Conservation (phyloP, 2,329 filamentous ascomycete species). For the Pseudopyricularia javanii region DNA sequence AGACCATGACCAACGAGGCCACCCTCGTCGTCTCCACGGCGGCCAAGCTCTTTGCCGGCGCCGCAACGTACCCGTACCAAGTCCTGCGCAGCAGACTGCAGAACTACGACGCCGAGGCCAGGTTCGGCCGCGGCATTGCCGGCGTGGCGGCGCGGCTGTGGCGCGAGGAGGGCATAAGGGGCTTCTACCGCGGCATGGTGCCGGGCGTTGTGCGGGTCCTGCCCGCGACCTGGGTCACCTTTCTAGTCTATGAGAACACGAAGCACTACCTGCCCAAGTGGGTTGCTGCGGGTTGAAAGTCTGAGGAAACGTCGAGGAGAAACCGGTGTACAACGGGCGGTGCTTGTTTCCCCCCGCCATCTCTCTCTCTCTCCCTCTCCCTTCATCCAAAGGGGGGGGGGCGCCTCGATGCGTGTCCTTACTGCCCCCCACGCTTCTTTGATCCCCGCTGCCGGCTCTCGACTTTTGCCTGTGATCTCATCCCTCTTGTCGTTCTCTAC, state of each 20-base stretch:
- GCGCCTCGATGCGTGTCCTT: too few relatives aligned
- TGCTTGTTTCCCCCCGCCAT: neutral
- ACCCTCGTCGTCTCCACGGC: conserved; percentile 69
- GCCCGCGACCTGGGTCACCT: conserved; percentile 92
- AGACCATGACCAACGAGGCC: conserved; percentile 54
- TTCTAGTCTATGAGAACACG: conserved; percentile 92
- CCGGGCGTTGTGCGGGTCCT: conserved; percentile 85
- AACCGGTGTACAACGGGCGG: too few relatives aligned
- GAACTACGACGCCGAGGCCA: conserved; percentile 67
- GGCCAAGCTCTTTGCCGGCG: conserved; percentile 82
- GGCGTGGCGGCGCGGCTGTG: conserved; percentile 68
- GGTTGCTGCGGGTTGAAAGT: conserved; percentile 7
- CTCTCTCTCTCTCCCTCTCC: neutral
- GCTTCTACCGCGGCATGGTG: conserved; percentile 85
- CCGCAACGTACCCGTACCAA: conserved; percentile 88
- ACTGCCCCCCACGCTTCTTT: too few relatives aligned
- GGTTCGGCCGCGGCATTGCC: conserved; percentile 56
- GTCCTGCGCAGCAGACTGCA: conserved; percentile 81
- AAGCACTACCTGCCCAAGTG: conserved; percentile 53
- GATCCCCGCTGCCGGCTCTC: too few relatives aligned
- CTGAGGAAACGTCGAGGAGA: neutral
- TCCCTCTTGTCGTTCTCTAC: neutral
- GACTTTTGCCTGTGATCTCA: neutral
- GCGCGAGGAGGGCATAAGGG: conserved; percentile 63
- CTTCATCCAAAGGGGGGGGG: too few relatives aligned